Conservation (phyloP, 2,329 filamentous ascomycete genomes). For the Macrophomina pseudophaseolina region DNA sequence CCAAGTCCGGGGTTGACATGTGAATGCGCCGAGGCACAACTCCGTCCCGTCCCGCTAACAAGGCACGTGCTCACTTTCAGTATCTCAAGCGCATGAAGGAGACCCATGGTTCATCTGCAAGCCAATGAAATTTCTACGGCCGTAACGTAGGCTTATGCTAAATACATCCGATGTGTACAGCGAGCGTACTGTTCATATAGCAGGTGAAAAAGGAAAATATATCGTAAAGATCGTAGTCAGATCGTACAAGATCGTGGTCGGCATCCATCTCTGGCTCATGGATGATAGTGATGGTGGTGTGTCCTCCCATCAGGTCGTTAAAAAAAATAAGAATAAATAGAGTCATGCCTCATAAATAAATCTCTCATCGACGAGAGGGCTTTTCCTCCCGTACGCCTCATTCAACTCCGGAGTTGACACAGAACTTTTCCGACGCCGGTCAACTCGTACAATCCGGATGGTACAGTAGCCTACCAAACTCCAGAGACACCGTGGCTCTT, state of each 20-base stretch:
- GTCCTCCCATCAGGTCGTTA: slow-evolving; percentile 12
- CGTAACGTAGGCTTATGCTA: slow-evolving; percentile 13
- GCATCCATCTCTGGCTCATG: slow-evolving; percentile 23
- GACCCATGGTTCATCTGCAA: background rate
- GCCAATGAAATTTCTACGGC: slow-evolving; percentile 18
- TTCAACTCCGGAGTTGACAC: slow-evolving; percentile 13
- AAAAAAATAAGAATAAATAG: background rate
- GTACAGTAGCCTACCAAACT: slow-evolving; percentile 19
- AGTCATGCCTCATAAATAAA: slow-evolving; percentile 6
- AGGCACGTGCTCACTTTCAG: slow-evolving; percentile 15
- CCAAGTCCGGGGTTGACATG: slow-evolving; percentile 25
- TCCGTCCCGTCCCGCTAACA: background rate
- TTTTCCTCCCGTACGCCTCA: slow-evolving; percentile 20
- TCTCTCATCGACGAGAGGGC: slow-evolving; percentile 23
- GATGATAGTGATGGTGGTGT: slow-evolving; percentile 21
- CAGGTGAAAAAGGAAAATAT: slow-evolving; percentile 3
- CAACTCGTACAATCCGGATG: slow-evolving; percentile 7
- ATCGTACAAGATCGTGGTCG: slow-evolving; percentile 19
- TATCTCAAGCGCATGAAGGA: background rate
- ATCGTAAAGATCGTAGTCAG: slow-evolving; percentile 17
- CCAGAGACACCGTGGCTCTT: slow-evolving; percentile 21
- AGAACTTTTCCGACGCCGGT: slow-evolving; percentile 5
- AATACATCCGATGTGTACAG: slow-evolving; percentile 7
- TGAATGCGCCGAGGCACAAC: slow-evolving; percentile 26
- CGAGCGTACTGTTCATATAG: slow-evolving; percentile 9